These are phyloP conservation scores for Haplosporangium sp. DNA, from an alignment of 371 early-diverging fungal genomes.

Conservation along the genomic window DNA sequence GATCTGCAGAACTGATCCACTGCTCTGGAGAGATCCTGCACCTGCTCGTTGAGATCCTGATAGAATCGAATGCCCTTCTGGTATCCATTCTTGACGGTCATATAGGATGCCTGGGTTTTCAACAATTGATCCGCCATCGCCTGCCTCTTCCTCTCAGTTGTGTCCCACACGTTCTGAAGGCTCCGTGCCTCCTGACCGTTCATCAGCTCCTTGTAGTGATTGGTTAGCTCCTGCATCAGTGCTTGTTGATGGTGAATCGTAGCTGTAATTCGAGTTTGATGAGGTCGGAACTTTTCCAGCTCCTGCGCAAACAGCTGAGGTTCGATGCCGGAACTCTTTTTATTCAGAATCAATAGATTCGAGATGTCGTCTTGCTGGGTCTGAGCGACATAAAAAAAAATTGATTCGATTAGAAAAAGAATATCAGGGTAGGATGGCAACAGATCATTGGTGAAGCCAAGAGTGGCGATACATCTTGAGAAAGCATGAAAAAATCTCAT, in stretches of 20 bases:
- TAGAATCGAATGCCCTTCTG: constrained; percentile 86
- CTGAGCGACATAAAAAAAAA: constrained; percentile 38
- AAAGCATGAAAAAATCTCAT: constrained; percentile 2
- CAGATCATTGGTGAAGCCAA: too few relatives aligned
- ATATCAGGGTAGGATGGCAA: too few relatives aligned
- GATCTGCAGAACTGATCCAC: constrained; percentile 75
- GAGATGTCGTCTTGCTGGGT: constrained; percentile 92
- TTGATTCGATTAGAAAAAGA: neutral
- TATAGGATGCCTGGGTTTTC: constrained; percentile 68
- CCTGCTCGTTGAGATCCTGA: constrained; percentile 71
- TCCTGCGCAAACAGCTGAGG: constrained; percentile 90
- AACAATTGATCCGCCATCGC: constrained; percentile 67
- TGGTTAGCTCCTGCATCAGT: constrained; percentile 79
- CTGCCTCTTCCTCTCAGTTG: constrained; percentile 70
- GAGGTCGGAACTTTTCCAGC: constrained; percentile 88
- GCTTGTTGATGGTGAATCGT: constrained; percentile 83
- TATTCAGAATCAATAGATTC: constrained; percentile 83
- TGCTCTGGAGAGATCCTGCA: constrained; percentile 69
- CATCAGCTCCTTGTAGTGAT: constrained; percentile 80
- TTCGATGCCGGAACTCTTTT: constrained; percentile 77
- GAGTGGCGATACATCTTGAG: too few relatives aligned
- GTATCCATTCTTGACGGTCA: constrained; percentile 73
- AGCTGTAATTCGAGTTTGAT: constrained; percentile 78
- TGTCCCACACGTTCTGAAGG: constrained; percentile 75
- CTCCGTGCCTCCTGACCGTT: constrained; percentile 76